Conservation (phyloP, 2,329 filamentous ascomycete genomes). For the Geoglossum cookeanum region DNA sequence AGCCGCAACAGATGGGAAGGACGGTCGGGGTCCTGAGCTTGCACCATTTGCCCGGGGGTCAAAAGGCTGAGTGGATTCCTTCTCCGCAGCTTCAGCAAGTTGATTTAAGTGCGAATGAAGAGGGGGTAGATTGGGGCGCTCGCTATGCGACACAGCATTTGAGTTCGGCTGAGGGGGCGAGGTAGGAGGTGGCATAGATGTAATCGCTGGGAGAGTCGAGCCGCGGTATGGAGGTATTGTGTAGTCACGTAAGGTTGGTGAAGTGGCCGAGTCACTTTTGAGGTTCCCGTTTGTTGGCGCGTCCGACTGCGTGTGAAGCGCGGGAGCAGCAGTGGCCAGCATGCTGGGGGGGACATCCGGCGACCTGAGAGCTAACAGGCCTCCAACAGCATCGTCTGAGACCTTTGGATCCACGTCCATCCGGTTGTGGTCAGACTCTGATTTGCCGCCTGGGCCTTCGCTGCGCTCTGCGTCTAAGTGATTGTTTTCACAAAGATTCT, state of each 20-base stretch:
- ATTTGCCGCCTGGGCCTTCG: neutral
- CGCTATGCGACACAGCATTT: neutral
- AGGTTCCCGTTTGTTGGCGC: neutral
- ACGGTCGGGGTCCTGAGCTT: neutral
- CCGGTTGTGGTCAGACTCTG: neutral
- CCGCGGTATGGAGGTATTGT: neutral
- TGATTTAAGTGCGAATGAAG: slow-evolving; percentile 1
- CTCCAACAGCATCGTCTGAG: slow-evolving; percentile 1
- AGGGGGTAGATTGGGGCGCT: slow-evolving; percentile 2
- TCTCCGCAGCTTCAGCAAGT: slow-evolving; percentile 5
- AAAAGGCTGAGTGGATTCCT: neutral
- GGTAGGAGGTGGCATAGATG: neutral
- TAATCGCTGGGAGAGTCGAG: neutral
- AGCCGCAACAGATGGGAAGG: neutral
- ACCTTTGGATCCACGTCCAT: slow-evolving; percentile 1
- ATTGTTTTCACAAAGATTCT: neutral
- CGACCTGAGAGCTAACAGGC: slow-evolving; percentile 1
- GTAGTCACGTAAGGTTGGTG: neutral
- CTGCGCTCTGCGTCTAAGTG: neutral
- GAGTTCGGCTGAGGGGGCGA: neutral
- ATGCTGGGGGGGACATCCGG: neutral
- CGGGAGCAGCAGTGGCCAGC: neutral
- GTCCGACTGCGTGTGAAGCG: neutral
- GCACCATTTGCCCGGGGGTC: neutral
- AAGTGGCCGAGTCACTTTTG: neutral